A percentile compares a stretch with the other conserved stretches of the same genome.
Evolutionary conservation across 345 rosid species (phyloP).

Genomic region (Acer negundo): DNA sequence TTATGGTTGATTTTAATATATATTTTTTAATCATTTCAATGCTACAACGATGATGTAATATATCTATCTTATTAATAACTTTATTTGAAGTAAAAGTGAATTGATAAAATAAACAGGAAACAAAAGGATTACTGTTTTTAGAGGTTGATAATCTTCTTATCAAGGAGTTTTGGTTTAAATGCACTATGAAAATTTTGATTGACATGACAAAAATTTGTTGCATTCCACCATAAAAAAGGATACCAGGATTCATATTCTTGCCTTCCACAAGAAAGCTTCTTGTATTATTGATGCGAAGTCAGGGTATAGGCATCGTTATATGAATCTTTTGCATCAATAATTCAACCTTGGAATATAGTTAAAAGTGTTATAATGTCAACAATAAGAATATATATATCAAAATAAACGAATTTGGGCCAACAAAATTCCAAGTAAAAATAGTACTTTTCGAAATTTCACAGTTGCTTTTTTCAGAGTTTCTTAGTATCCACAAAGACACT

Average conservation of each 20-base stretch:
- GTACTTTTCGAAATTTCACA: neutral
- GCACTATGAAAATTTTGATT: neutral
- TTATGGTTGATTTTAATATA: no score
- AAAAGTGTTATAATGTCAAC: neutral
- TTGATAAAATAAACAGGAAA: no score
- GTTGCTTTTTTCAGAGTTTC: neutral
- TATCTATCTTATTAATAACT: no score
- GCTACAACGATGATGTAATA: no score
- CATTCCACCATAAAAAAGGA: neutral
- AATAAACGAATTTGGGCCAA: no score
- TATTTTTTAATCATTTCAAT: no score
- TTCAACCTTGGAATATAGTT: neutral
- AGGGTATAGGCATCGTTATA: neutral
- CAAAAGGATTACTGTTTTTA: no score
- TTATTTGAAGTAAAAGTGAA: no score
- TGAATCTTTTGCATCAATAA: neutral
- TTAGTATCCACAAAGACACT: neutral
- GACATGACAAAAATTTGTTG: neutral
- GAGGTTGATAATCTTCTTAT: neutral
- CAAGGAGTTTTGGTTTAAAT: neutral
- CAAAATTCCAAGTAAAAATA: no score
- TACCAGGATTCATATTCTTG: neutral
- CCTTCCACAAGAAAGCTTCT: neutral
- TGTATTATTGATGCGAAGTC: neutral
- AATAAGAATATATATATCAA: neutral